Evolutionary conservation across 352 stramenopile genomes (phyloP), one percentile per base, ranked within the genome.

Genomic region (Pythium aristosporum): DNA sequence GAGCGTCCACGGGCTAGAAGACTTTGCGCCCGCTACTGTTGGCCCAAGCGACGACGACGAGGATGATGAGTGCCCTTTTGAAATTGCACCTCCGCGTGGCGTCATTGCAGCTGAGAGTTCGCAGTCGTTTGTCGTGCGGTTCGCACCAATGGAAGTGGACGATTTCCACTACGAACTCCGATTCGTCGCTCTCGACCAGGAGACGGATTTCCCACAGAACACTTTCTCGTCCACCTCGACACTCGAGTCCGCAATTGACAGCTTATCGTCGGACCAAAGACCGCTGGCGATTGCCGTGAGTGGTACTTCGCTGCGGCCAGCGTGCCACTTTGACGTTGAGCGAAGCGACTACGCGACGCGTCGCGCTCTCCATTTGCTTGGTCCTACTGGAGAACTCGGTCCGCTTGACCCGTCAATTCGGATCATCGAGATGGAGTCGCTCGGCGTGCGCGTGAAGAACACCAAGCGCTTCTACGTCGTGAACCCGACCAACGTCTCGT

Each of bases 301-400:
- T 2, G 94, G 92, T 28, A 72, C 67, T 25, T 95, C 92, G 4
- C 74, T 92, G 13, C 77, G 94, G 34, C 94, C 94, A 13, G 83
- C 97, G 5, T 98, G 89, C 30, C 94, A 98, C 68, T 96, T 98
- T 51, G 95, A 98, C 25, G 76, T 98, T 3, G 76, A 96, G 47
- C 75, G 73, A 11, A 96, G 85, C 34, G 88, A 98, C 46, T 98
- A 98, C 43, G 63, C 96, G 0, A 71, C 82, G 53, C 78, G 82
- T 21, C 76, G 94, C 41, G 72, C 76, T 0, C 76, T 79, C 1
- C 71, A 91, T 10, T 69, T 97, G 30, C 59, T 73, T 11, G 96
- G 96, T 16, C 90, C 96, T 34, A 74, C 79, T 10, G 90, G 89
- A 10, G 87, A 97, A 52, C 63, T 94, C 4, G 87, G 85, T 6